Conservation (phyloP, 371 early-diverging fungal genomes). For the Apophysomyces trapeziformis region DNA sequence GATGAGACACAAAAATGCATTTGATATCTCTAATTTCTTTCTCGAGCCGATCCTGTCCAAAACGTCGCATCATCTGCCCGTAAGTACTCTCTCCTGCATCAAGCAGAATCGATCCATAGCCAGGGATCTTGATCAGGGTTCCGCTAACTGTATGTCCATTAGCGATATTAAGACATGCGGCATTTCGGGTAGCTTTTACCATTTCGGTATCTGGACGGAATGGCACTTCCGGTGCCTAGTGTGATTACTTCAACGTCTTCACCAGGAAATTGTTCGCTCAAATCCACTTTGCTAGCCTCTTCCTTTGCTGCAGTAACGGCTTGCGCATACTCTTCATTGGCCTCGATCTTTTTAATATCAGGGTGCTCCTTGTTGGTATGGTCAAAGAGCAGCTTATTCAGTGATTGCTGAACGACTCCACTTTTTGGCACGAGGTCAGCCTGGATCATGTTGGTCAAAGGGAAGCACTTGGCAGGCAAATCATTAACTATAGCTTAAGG, state of each 20-base stretch:
- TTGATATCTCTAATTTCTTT: conserved; percentile 58
- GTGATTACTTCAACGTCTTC: conserved; percentile 66
- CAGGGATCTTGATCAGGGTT: conserved; percentile 72
- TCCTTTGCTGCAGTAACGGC: conserved; percentile 39
- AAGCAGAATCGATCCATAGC: conserved; percentile 74
- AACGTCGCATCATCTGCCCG: conserved; percentile 87
- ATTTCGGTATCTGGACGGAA: conserved; percentile 97
- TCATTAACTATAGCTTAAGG: conserved; percentile 7
- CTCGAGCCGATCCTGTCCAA: conserved; percentile 54
- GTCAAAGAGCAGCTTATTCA: conserved; percentile 27
- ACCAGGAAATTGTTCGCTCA: conserved; percentile 41
- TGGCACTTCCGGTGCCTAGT: conserved; percentile 96
- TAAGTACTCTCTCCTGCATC: conserved; percentile 99
- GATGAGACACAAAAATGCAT: conserved; percentile 94
- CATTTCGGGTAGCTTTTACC: conserved; percentile 53
- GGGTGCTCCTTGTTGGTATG: conserved; percentile 20
- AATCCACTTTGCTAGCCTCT: conserved; percentile 36
- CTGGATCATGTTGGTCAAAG: conserved; percentile 31
- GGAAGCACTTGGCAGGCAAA: conserved; percentile 30
- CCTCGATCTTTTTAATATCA: conserved; percentile 25
- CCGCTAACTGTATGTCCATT: conserved; percentile 71
- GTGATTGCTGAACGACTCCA: conserved; percentile 17
- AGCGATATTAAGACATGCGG: conserved; percentile 12
- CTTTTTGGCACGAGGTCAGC: conserved; percentile 39
- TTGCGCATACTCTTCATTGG: conserved; percentile 26